phyloP scores from a whole-genome alignment of 2,329 filamentous ascomycete species.

The Cytospora schulzeri region DNA sequence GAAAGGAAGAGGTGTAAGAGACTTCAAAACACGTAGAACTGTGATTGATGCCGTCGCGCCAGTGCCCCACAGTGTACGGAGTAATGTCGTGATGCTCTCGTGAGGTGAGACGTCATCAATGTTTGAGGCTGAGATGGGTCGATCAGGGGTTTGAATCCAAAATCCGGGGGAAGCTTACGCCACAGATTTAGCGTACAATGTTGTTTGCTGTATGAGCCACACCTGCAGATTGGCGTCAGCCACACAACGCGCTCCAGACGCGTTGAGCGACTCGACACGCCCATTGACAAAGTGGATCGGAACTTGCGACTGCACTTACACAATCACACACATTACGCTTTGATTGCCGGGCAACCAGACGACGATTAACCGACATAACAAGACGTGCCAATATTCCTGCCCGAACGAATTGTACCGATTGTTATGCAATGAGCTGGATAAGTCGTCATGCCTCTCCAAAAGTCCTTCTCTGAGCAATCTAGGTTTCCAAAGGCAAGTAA shows the following conservation, averaged over 20 bases:
- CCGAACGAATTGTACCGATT: not conserved
- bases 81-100: conserved; percentile 1
- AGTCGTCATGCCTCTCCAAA: conserved; percentile 42
- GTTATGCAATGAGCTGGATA: conserved; percentile 29
- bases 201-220: conserved; percentile 4
- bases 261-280: not conserved
- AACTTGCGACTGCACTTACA: not conserved
- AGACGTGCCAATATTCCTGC: conserved; percentile 5
- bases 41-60: not conserved
- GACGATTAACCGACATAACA: not conserved
- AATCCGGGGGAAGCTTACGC: conserved; percentile 23
- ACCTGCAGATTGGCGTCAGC: not conserved
- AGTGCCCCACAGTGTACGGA: not conserved
- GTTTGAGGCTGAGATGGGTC: not conserved
- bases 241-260: conserved; percentile 14
- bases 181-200: conserved; percentile 1
- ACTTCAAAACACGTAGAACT: not conserved
- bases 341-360: not conserved
- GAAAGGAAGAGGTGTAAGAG: not conserved
- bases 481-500: conserved; percentile 35
- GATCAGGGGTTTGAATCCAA: not conserved
- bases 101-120: conserved; percentile 19
- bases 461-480: conserved; percentile 45
- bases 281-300: not conserved
- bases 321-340: not conserved